Conservation (phyloP, 768 basidiomycete genomes). For the Chlorophyllum brunneum region DNA sequence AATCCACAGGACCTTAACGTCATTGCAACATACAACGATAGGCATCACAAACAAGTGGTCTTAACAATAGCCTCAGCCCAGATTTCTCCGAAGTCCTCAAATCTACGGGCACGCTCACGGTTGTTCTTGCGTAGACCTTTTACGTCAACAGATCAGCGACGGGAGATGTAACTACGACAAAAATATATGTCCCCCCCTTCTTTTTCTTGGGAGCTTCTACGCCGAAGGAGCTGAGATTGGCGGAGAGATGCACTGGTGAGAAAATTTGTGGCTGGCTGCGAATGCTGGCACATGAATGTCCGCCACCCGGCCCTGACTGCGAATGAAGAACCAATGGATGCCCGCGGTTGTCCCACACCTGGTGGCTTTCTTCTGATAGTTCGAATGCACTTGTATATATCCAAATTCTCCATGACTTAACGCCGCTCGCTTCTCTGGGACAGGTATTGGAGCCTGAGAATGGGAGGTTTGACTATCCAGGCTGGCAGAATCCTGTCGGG, state of each 20-base stretch:
- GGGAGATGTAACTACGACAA: background rate
- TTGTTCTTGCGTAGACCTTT: background rate
- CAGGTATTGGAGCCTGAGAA: background rate
- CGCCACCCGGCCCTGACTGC: constrained; percentile 7
- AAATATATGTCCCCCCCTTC: constrained; percentile 1
- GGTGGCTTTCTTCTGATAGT: background rate
- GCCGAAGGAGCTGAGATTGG: constrained; percentile 3
- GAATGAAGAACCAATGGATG: background rate
- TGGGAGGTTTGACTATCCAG: background rate
- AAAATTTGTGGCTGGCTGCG: background rate
- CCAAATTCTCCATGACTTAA: background rate
- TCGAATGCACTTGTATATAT: background rate
- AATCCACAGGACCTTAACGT: constrained; percentile 2
- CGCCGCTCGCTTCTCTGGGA: background rate
- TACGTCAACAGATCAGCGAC: background rate
- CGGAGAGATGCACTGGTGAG: constrained; percentile 4
- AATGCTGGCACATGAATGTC: constrained; percentile 1
- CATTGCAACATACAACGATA: background rate
- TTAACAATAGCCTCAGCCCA: constrained; percentile 3
- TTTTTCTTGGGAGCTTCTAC: background rate
- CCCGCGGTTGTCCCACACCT: constrained; percentile 1
- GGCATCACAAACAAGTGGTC: background rate
- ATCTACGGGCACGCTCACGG: background rate
- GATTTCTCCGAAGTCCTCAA: constrained; percentile 1
- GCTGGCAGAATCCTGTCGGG: background rate